Evolutionary conservation across 257 asterid genomes (phyloP).

Genomic region (Eucommia ulmoides): DNA sequence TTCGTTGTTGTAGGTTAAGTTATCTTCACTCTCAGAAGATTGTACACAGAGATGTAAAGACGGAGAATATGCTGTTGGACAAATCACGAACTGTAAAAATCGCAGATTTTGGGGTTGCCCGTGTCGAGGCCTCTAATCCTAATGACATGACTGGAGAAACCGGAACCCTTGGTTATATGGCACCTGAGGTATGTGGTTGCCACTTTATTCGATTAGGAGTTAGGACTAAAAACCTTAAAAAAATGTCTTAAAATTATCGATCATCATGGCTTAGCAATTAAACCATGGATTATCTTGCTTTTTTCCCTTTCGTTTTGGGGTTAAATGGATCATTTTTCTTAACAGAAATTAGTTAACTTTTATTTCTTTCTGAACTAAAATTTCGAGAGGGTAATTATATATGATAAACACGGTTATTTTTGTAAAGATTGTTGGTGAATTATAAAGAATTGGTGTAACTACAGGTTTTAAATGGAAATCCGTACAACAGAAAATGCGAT

Average conservation of each 20-base stretch:
- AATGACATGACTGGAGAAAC: conserved; percentile 96
- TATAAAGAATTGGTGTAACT: background rate
- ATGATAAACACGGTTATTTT: too few species aligned
- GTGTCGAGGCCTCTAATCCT: conserved; percentile 83
- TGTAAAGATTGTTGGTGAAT: too few species aligned
- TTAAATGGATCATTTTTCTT: too few species aligned
- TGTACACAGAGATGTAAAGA: conserved; percentile 82
- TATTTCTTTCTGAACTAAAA: too few species aligned
- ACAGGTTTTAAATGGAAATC: conserved; percentile 76
- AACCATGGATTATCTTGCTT: too few species aligned
- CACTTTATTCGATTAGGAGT: too few species aligned
- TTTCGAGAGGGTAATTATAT: too few species aligned
- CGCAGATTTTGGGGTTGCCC: conserved; percentile 95
- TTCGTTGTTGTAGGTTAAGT: conserved; percentile 33
- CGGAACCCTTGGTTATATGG: conserved; percentile 94
- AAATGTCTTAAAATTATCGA: too few species aligned
- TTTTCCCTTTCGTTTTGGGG: too few species aligned
- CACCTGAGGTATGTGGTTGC: conserved; percentile 73
- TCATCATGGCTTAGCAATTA: too few species aligned
- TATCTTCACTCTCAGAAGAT: conserved; percentile 73
- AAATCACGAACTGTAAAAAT: conserved; percentile 51
- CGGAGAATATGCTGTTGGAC: conserved; percentile 88
- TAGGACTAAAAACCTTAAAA: too few species aligned
- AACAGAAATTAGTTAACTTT: too few species aligned
- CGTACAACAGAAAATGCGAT: conserved; percentile 79